Conservation (phyloP, 805 yeast genomes). For the Starmerella stigmatis region DNA sequence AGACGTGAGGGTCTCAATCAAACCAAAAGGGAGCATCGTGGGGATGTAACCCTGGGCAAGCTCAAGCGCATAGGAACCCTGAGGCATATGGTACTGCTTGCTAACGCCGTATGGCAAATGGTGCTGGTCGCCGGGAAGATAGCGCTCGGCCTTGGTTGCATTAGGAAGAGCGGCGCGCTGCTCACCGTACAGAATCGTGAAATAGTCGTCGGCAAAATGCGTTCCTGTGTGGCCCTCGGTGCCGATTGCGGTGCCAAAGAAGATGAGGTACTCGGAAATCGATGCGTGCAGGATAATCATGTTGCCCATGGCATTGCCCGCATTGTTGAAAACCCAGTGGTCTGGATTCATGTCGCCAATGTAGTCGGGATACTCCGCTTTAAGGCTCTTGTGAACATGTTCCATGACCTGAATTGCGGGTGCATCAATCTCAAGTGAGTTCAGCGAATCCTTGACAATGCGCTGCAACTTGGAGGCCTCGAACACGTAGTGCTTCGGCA, state of each 20-base stretch:
- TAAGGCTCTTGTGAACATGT: conserved; percentile 39
- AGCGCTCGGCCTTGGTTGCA: conserved; percentile 56
- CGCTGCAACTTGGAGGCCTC: conserved; percentile 52
- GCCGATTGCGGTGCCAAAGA: conserved; percentile 88
- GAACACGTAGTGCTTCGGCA: conserved; percentile 62
- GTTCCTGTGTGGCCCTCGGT: conserved; percentile 95
- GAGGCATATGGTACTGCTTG: conserved; percentile 80
- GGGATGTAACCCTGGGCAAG: conserved; percentile 99
- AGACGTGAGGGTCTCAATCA: conserved; percentile 64
- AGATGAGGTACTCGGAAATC: conserved; percentile 78
- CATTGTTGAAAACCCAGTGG: conserved; percentile 94
- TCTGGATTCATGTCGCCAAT: conserved; percentile 63
- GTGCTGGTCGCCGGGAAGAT: conserved; percentile 78
- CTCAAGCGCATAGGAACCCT: conserved; percentile 79
- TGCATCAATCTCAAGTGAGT: conserved; percentile 40
- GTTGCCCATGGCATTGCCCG: conserved; percentile 94
- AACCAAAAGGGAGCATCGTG: conserved; percentile 93
- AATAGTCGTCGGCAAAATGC: conserved; percentile 95
- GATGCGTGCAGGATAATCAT: conserved; percentile 95
- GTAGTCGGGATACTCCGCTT: conserved; percentile 57
- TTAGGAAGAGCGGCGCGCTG: conserved; percentile 64
- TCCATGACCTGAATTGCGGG: conserved; percentile 23
- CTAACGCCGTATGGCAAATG: conserved; percentile 60
- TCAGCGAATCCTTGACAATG: conserved; percentile 47
- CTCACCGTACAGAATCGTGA: conserved; percentile 74